Base-by-base conservation (phyloP, 2,329 filamentous ascomycete species). In the Escovopsis weberi region DNA sequence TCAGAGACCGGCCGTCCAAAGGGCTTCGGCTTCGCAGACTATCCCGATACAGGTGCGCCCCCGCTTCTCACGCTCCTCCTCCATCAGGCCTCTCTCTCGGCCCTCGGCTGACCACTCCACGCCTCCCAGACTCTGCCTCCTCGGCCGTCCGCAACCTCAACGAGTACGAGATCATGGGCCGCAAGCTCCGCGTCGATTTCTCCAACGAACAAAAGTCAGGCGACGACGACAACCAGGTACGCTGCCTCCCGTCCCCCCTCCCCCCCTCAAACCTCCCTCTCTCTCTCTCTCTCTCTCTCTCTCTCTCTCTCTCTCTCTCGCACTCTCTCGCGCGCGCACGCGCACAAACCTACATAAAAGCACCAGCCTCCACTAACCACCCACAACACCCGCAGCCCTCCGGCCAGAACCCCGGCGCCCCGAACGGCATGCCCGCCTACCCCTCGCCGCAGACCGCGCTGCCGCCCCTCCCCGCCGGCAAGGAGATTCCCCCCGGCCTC, bases 11-110 rank as follows among this genome's bases (percentile, higher is more conserved):
- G 89, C 36, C 80, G 86, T 44, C 88, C 91, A 1, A 96, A 95
- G 62, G 91, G 91, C 15, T 98, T 94, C 59, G 91, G 91, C 33
- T 98, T 96, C 55, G 85, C 88, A 55, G 89, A 96, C 60, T 98
- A 94, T 58, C 83, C 86, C 43, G 91, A 96, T 57, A 80, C 85
- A 46, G 89, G 94, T 75, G 72, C 33, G 61, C 46, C 19, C 18
- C 4, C 7, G 43, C 52, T 60, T 40, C 56, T 44, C 5, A 4
- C 32, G 6, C 6, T 11, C 11, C 28, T 6, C 11, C 8, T 30
- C 11, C 4, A n/a, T n/a, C n/a, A n/a, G n/a, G n/a, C n/a, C n/a
- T n/a, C n/a, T n/a, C 11, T 8, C 28, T 30, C 28, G 28, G 6
- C 28, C 23, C 23, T 23, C 23, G 28, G 28, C 28, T 30, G 6